These are phyloP conservation scores for Pezicula neosporulosa DNA, from an alignment of 2,329 filamentous ascomycete species.

Conservation along the genomic window DNA sequence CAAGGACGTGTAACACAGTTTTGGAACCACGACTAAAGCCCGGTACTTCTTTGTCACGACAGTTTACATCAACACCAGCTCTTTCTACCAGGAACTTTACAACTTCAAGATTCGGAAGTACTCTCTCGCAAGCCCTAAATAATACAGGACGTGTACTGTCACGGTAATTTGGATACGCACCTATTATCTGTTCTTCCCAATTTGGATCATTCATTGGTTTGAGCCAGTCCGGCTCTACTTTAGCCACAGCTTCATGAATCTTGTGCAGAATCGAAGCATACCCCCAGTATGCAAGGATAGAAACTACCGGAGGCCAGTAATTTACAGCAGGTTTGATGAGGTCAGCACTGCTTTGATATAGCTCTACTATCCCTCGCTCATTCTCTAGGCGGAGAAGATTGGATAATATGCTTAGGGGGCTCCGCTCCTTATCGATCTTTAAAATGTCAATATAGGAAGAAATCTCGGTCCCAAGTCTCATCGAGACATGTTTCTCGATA, in stretches of 20 bases:
- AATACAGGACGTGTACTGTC: conserved; percentile 14
- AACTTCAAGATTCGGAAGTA: conserved; percentile 32
- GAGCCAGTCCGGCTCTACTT: too few relatives aligned
- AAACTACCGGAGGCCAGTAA: too few relatives aligned
- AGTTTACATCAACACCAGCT: conserved; percentile 29
- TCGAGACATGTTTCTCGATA: background rate
- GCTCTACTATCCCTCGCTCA: conserved; percentile 2
- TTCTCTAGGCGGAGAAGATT: conserved; percentile 4
- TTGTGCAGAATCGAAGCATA: conserved; percentile 7
- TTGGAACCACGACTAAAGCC: background rate
- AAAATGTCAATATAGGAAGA: background rate
- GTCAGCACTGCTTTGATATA: background rate
- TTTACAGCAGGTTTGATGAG: background rate
- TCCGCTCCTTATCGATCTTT: background rate
- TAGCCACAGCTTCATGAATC: conserved; percentile 4
- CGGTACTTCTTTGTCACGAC: background rate
- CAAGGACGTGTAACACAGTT: conserved; percentile 6
- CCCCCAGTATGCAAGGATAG: conserved; percentile 7
- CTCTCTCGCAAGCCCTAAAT: conserved; percentile 23
- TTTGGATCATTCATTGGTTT: too few relatives aligned
- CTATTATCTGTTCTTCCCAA: too few relatives aligned
- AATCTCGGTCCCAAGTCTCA: background rate
- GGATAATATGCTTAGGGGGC: background rate
- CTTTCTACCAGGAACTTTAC: conserved; percentile 31
- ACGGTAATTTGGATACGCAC: too few relatives aligned